These are phyloP conservation scores for Apophysomyces ossiformis DNA, from an alignment of 371 early-diverging fungal species.

Conservation along the genomic window DNA sequence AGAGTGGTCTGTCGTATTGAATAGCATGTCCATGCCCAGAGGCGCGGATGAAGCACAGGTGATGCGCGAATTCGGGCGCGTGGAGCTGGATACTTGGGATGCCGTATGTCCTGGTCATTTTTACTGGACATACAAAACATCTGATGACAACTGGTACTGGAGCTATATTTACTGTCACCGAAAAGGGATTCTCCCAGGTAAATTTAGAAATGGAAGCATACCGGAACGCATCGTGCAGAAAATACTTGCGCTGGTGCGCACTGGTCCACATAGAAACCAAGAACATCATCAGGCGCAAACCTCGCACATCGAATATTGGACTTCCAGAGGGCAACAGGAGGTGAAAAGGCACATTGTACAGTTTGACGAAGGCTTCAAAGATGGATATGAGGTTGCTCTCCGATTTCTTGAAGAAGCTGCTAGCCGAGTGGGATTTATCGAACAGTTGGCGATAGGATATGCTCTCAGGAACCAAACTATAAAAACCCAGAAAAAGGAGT, in stretches of 20 bases:
- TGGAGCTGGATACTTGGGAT: conserved; percentile 23
- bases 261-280: background rate
- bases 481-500: conserved; percentile 11
- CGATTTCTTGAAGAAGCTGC: conserved; percentile 19
- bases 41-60: conserved; percentile 24
- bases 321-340: conserved; percentile 2
- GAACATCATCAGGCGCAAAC: conserved; percentile 4
- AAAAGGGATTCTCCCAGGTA: conserved; percentile 14
- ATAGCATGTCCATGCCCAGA: conserved; percentile 23
- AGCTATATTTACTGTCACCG: conserved; percentile 36
- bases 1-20: conserved; percentile 38
- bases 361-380: conserved; percentile 26
- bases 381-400: conserved; percentile 27
- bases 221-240: background rate
- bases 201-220: background rate
- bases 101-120: conserved; percentile 29
- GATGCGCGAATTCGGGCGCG: conserved; percentile 28
- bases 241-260: background rate
- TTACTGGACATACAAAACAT: conserved; percentile 38
- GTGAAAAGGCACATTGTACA: conserved; percentile 8
- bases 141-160: conserved; percentile 38
- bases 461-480: conserved; percentile 12
- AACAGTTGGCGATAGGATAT: conserved; percentile 29
- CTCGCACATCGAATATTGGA: conserved; percentile 19
- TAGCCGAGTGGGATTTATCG: conserved; percentile 27